Conservation (phyloP, 73 alveolate species). For the Tetrahymena borealis region DNA sequence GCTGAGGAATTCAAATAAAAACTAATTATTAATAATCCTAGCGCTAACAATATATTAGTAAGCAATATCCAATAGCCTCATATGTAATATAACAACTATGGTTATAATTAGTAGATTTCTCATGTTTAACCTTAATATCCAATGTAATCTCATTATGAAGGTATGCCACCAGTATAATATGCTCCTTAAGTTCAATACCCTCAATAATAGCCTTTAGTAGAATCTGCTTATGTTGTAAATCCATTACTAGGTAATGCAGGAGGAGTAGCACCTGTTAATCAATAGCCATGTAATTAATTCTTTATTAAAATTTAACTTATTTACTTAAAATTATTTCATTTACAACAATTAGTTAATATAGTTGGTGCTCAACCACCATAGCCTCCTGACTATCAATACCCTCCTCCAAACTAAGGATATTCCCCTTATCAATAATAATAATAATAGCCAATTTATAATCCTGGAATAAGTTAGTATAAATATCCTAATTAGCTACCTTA, state of each 20-base stretch:
- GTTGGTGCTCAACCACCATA: not conserved
- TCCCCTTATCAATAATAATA: not conserved
- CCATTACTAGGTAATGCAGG: not conserved
- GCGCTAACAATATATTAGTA: not conserved
- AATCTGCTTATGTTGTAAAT: not conserved
- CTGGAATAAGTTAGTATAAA: not conserved
- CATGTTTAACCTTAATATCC: no score
- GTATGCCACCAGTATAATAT: no score
- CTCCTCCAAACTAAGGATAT: not conserved
- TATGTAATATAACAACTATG: no score
- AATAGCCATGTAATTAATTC: not conserved
- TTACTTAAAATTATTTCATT: not conserved
- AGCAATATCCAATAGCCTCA: not conserved
- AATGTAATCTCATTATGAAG: no score
- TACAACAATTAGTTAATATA: not conserved
- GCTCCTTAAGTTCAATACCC: not conserved
- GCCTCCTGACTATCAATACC: not conserved
- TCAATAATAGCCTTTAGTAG: not conserved
- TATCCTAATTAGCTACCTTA: not conserved
- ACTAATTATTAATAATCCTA: not conserved
- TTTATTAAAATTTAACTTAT: not conserved
- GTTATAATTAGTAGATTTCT: no score
- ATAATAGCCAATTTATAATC: not conserved
- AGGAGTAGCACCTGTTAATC: not conserved
- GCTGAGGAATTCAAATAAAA: not conserved